A percentile compares a stretch with the other conserved stretches of the same genome.
Evolutionary conservation across 2,329 filamentous ascomycete species (phyloP).

Genomic region (Sphaerulina vaccinii): DNA sequence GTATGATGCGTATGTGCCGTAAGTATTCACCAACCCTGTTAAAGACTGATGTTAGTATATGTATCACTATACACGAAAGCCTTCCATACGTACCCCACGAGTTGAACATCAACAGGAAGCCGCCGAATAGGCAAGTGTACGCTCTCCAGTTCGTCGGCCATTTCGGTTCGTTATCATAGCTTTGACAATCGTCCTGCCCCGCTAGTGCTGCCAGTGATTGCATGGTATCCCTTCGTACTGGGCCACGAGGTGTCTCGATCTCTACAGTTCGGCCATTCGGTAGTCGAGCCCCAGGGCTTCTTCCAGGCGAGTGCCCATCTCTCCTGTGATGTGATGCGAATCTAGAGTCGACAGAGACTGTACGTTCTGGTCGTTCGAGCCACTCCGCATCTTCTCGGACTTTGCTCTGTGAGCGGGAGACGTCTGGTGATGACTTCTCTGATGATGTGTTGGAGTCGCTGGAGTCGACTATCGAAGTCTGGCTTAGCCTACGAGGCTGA

Average conservation of each 20-base stretch:
- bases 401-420: conserved; percentile 21
- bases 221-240: conserved; percentile 16
- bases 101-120: conserved; percentile 51
- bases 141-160: conserved; percentile 49
- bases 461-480: conserved; percentile 19
- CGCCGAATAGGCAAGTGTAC: conserved; percentile 46
- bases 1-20: conserved; percentile 51
- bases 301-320: not conserved
- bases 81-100: conserved; percentile 28
- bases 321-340: conserved; percentile 11
- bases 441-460: conserved; percentile 22
- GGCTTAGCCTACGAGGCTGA: conserved; percentile 9
- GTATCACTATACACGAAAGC: not conserved
- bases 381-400: conserved; percentile 13
- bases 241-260: conserved; percentile 22
- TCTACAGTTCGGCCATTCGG: conserved; percentile 9
- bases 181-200: not conserved
- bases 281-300: conserved; percentile 2
- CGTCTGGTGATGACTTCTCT: conserved; percentile 20
- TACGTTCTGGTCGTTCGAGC: conserved; percentile 7
- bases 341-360: conserved; percentile 20
- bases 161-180: conserved; percentile 33
- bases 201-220: conserved; percentile 16
- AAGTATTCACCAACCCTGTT: conserved; percentile 45
- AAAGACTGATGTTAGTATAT: not conserved